Evolutionary conservation across 352 stramenopile genomes (phyloP).

Genomic region (Phytophthora crassamura): DNA sequence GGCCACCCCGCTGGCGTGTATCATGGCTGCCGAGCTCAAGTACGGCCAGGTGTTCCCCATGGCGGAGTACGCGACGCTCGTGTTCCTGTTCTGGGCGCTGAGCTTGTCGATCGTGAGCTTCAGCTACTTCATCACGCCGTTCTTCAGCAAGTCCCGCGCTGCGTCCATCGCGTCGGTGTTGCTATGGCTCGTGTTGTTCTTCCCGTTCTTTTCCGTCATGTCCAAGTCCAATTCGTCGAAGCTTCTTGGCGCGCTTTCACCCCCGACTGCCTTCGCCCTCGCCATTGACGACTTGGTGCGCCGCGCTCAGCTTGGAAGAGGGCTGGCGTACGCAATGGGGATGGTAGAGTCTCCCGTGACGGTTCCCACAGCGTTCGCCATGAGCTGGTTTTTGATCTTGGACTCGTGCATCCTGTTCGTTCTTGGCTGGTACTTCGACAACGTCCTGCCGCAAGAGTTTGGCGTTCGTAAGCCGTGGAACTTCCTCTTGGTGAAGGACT

Average conservation of each 20-base stretch:
- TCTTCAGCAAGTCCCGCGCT: constrained; percentile 76
- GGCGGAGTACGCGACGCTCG: constrained; percentile 62
- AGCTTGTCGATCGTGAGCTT: constrained; percentile 71
- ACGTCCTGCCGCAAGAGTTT: constrained; percentile 93
- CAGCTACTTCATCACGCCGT: constrained; percentile 71
- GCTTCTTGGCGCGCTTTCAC: constrained; percentile 60
- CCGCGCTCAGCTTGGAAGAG: constrained; percentile 62
- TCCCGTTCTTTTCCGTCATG: constrained; percentile 83
- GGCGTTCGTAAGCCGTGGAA: constrained; percentile 91
- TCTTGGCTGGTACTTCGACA: constrained; percentile 94
- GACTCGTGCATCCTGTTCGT: constrained; percentile 86
- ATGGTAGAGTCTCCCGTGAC: constrained; percentile 44
- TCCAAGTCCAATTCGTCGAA: constrained; percentile 54
- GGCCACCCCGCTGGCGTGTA: constrained; percentile 54
- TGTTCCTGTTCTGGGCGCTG: constrained; percentile 77
- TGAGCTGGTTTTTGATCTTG: constrained; percentile 76
- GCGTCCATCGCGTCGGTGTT: constrained; percentile 72
- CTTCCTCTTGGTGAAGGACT: constrained; percentile 81
- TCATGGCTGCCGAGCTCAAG: constrained; percentile 65
- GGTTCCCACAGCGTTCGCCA: constrained; percentile 50
- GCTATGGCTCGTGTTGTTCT: constrained; percentile 75
- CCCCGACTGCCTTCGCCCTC: constrained; percentile 74
- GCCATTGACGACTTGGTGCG: constrained; percentile 71
- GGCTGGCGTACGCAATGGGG: constrained; percentile 64
- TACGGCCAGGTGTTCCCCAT: constrained; percentile 73